Conservation (phyloP, 768 basidiomycete genomes). For the Lentinula guzmanii region DNA sequence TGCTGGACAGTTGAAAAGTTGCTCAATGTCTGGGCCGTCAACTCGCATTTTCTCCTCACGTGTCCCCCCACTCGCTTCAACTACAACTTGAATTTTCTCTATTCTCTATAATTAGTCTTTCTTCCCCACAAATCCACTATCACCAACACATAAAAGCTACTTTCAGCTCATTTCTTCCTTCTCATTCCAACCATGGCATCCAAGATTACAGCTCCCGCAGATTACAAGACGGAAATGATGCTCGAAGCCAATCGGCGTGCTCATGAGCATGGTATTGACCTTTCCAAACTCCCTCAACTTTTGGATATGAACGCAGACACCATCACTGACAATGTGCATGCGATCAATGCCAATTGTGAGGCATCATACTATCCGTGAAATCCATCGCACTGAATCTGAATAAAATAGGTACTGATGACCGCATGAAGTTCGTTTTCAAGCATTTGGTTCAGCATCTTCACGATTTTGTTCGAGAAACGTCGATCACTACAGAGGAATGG, state of each 20-base stretch:
- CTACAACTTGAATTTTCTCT: background rate
- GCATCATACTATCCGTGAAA: background rate
- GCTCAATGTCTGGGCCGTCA: background rate
- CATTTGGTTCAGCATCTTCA: slow-evolving; percentile 61
- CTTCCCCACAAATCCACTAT: background rate
- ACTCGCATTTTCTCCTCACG: background rate
- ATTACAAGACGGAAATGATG: slow-evolving; percentile 16
- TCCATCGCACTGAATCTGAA: slow-evolving; percentile 5
- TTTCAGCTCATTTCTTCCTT: background rate
- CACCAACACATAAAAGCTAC: background rate
- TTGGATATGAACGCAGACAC: slow-evolving; percentile 34
- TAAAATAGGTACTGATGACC: slow-evolving; percentile 28
- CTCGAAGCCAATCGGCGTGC: slow-evolving; percentile 25
- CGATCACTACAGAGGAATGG: slow-evolving; percentile 83
- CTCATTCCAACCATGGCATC: background rate
- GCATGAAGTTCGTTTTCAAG: slow-evolving; percentile 37
- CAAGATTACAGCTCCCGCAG: slow-evolving; percentile 14
- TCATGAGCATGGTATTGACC: slow-evolving; percentile 28
- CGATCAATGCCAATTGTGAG: slow-evolving; percentile 34
- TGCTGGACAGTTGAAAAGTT: background rate
- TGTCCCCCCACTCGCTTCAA: background rate
- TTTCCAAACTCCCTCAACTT: slow-evolving; percentile 33
- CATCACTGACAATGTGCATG: slow-evolving; percentile 35
- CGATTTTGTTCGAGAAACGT: slow-evolving; percentile 66
- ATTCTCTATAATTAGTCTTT: background rate